Evolutionary conservation across 2,329 filamentous ascomycete species (phyloP), one percentile per base, ranked within the genome.

Genomic region (Pezicula radicicola): DNA sequence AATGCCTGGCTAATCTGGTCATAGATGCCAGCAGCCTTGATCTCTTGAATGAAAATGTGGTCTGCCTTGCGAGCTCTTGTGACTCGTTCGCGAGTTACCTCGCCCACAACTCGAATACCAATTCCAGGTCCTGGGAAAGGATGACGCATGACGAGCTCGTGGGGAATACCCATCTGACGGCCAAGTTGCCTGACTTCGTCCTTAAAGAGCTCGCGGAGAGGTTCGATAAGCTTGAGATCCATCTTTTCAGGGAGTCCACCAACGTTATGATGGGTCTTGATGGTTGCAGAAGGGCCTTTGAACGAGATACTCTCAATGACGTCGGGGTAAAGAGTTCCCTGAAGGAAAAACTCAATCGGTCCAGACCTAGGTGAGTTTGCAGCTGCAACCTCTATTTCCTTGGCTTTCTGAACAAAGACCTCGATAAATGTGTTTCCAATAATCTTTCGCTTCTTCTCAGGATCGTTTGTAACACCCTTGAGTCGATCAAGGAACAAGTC

Each of bases 361-460:
- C 88, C 89, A n/a, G 84, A 84, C 49, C 79, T 77, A 1, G 77
- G 70, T 0, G 86, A 85, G 64, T 86, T 77, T 56, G 84, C 81
- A 0, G 88, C 88, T 27, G 78, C 83, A 50, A 81, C 81, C 57
- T 91, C 89, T 45, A 95, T 92, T 60, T 82, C 77, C 63, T 80
- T 80, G 25, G 89, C 91, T 67, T 91, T 86, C 53, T 85, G 76
- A 69, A 96, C 87, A 70, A 96, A 97, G 27, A 96, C 73, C 61
- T 91, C 87, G 58, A 91, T 91, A 69, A 91, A 89, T 19, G 77
- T 79, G 56, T 78, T 81, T 51, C 91, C 92, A 55, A 97, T 97
- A 62, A 97, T 85, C 74, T 96, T 96, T 50, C 92, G 80, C 79
- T 96, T 97, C 66, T 81, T 81, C 72, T 97, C 92, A 0, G 93